Percentiles rank a stretch among this genome's conserved stretches.
Conservation (phyloP, 495 filamentous ascomycete genomes). For the Choiromyces venosus region DNA sequence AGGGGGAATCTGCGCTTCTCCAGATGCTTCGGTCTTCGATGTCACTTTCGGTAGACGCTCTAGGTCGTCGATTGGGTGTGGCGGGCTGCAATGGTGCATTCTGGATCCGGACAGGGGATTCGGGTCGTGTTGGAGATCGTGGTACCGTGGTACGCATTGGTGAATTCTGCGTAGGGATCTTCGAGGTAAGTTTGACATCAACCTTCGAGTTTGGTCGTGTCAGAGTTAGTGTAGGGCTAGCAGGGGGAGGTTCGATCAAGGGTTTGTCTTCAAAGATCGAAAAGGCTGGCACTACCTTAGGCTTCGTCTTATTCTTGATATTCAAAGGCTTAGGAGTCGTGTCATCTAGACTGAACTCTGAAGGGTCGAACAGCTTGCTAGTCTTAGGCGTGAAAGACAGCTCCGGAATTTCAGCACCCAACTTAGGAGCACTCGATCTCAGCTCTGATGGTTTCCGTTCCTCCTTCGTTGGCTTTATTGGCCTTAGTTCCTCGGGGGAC, state of each 20-base stretch:
- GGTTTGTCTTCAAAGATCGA: slow-evolving; percentile 41
- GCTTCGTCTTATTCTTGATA: slow-evolving; percentile 35
- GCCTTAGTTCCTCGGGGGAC: slow-evolving; percentile 13
- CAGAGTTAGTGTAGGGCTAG: slow-evolving; percentile 36
- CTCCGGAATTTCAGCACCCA: slow-evolving; percentile 31
- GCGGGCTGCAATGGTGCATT: slow-evolving; percentile 35
- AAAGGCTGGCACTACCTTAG: slow-evolving; percentile 37
- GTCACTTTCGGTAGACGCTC: slow-evolving; percentile 36
- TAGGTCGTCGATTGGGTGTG: slow-evolving; percentile 37
- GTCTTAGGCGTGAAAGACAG: slow-evolving; percentile 30
- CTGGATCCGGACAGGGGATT: slow-evolving; percentile 25
- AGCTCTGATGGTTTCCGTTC: slow-evolving; percentile 15
- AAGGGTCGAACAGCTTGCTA: slow-evolving; percentile 20
- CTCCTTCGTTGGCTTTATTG: slow-evolving; percentile 11
- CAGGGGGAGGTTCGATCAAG: slow-evolving; percentile 20
- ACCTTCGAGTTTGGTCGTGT: slow-evolving; percentile 39
- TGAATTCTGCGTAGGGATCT: slow-evolving; percentile 15
- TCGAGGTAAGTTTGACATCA: slow-evolving; percentile 37
- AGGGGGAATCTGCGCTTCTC: slow-evolving; percentile 25
- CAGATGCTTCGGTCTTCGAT: slow-evolving; percentile 33
- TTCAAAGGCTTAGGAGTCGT: slow-evolving; percentile 39
- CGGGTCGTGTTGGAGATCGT: slow-evolving; percentile 17
- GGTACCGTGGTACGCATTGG: slow-evolving; percentile 4
- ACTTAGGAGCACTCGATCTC: slow-evolving; percentile 22
- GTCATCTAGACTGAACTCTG: slow-evolving; percentile 27